phyloP scores from a whole-genome alignment of 2,329 filamentous ascomycete genomes.

The Aureobasidium sp. region DNA sequence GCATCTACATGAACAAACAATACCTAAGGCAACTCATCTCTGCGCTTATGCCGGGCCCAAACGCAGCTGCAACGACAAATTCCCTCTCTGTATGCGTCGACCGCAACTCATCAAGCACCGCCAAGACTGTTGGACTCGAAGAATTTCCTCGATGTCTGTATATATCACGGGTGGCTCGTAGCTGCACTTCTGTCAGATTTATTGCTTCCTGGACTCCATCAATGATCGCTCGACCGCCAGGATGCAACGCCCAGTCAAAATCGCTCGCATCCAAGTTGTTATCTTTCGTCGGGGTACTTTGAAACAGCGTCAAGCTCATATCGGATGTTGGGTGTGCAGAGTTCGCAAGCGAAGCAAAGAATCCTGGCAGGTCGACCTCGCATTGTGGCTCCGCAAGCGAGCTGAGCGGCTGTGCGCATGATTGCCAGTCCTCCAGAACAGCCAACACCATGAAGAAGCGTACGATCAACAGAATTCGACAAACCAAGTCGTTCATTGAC shows the following conservation, averaged over 20 bases:
- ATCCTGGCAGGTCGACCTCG: constrained; percentile 54
- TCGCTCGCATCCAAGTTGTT: constrained; percentile 28
- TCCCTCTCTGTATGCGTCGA: background rate
- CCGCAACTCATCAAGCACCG: constrained; percentile 56
- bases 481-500: constrained; percentile 30
- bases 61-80: background rate
- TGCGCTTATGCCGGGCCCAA: background rate
- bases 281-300: background rate
- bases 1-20: too few species aligned
- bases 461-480: constrained; percentile 26
- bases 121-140: constrained; percentile 59
- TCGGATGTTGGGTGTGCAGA: constrained; percentile 46
- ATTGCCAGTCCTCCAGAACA: constrained; percentile 33
- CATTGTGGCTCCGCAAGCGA: constrained; percentile 56
- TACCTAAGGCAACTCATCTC: background rate
- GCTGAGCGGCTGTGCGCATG: constrained; percentile 48
- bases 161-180: constrained; percentile 62
- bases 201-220: constrained; percentile 55
- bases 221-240: constrained; percentile 60
- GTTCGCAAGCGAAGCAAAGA: constrained; percentile 57
- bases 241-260: constrained; percentile 69
- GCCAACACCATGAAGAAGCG: constrained; percentile 32
- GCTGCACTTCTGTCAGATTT: constrained; percentile 53
- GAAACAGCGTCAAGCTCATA: constrained; percentile 46
- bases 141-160: constrained; percentile 65